Evolutionary conservation across 1,284 basidiomycete genomes (phyloP).

Genomic region (Apiotrichum sp.): DNA sequence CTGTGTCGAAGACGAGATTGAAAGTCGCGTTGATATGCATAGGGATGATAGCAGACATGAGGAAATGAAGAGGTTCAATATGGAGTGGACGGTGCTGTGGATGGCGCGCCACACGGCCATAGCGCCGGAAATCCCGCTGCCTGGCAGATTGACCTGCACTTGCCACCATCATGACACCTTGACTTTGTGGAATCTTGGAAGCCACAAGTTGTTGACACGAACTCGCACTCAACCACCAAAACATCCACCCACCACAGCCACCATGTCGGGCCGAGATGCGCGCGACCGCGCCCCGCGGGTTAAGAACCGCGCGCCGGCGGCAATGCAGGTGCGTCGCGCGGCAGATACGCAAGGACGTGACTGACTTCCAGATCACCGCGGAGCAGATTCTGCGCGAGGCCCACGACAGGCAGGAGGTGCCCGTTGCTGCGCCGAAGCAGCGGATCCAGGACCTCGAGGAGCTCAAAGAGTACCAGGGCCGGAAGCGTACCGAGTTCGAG

Average conservation of each 20-base stretch:
- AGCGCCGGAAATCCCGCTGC: too few relatives aligned
- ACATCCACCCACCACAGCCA: slow-evolving; percentile 4
- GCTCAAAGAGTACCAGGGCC: slow-evolving; percentile 86
- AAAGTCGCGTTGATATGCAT: too few relatives aligned
- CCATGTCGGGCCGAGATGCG: slow-evolving; percentile 39
- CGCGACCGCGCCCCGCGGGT: slow-evolving; percentile 57
- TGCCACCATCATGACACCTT: too few relatives aligned
- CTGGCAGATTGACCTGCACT: too few relatives aligned
- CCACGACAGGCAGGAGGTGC: slow-evolving; percentile 91
- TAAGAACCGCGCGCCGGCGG: slow-evolving; percentile 88
- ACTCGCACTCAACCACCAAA: not conserved
- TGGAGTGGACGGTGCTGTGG: too few relatives aligned
- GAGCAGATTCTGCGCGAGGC: slow-evolving; percentile 98
- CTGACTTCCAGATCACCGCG: slow-evolving; percentile 69
- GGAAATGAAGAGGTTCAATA: too few relatives aligned
- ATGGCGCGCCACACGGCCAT: too few relatives aligned
- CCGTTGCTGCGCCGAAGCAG: slow-evolving; percentile 85
- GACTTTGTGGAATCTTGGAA: too few relatives aligned
- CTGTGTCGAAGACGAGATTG: too few relatives aligned
- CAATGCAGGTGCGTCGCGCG: slow-evolving; percentile 62
- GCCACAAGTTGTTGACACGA: slow-evolving; percentile 4
- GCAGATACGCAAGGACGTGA: not conserved
- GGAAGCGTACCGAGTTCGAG: slow-evolving; percentile 95
- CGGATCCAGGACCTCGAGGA: slow-evolving; percentile 96
- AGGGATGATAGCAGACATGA: too few relatives aligned